These are phyloP conservation scores for Globisporangium spiculum DNA, from an alignment of 352 stramenopile genomes.

Conservation along the genomic window DNA sequence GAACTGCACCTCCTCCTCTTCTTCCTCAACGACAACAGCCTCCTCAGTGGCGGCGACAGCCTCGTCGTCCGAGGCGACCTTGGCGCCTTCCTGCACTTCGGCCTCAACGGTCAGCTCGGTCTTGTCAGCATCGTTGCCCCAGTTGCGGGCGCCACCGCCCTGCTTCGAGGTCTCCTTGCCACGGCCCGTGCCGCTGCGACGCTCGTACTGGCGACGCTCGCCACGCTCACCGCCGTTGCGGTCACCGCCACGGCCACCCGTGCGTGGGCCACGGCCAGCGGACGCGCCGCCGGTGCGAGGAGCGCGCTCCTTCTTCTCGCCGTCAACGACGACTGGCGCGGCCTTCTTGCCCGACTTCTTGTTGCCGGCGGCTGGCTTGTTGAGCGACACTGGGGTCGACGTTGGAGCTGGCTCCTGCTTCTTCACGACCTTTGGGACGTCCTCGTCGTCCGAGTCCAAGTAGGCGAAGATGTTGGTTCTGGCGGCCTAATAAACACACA, in stretches of 20 bases:
- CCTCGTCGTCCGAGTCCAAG: constrained; percentile 79
- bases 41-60: constrained; percentile 40
- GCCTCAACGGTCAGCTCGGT: constrained; percentile 76
- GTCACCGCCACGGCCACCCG: constrained; percentile 43
- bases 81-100: constrained; percentile 50
- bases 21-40: constrained; percentile 41
- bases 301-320: constrained; percentile 46
- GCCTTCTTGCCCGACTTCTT: constrained; percentile 76
- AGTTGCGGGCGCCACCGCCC: constrained; percentile 94
- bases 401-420: constrained; percentile 51
- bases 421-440: constrained; percentile 58
- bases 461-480: constrained; percentile 70
- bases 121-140: constrained; percentile 94
- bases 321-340: constrained; percentile 30
- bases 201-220: constrained; percentile 89
- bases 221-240: constrained; percentile 51
- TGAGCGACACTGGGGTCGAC: constrained; percentile 60
- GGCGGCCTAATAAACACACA: constrained; percentile 27
- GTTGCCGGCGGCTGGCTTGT: constrained; percentile 84
- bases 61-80: constrained; percentile 54
- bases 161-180: constrained; percentile 95
- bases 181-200: constrained; percentile 93
- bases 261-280: constrained; percentile 40
- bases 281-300: constrained; percentile 43
- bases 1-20: constrained; percentile 84